phyloP scores from a whole-genome alignment of 2,329 filamentous ascomycete genomes.

The Penicillium polonicum region DNA sequence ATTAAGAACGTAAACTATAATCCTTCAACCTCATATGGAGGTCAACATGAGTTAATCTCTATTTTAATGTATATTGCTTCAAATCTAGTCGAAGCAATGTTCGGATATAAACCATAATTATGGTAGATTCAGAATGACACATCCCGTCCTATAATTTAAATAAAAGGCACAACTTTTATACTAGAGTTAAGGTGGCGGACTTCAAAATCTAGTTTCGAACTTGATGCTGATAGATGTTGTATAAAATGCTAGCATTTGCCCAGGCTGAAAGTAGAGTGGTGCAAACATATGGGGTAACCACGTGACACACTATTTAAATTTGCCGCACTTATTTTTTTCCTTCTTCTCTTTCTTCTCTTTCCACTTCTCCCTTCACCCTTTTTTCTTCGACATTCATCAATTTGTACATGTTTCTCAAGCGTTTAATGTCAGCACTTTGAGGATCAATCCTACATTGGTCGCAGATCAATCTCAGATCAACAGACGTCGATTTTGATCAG shows the following conservation, averaged over 20 bases:
- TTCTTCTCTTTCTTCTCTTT: neutral
- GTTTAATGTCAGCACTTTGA: slow-evolving; percentile 2
- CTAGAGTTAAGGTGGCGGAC: neutral
- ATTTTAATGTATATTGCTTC: neutral
- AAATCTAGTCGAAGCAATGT: neutral
- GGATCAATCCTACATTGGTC: neutral
- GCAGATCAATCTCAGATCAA: neutral
- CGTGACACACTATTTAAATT: slow-evolving; percentile 5
- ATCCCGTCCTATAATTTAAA: neutral
- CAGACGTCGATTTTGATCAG: neutral
- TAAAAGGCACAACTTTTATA: neutral
- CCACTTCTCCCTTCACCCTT: neutral
- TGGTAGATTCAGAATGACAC: no score
- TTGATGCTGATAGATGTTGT: neutral
- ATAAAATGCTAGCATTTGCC: neutral
- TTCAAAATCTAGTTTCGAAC: neutral
- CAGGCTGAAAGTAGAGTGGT: neutral
- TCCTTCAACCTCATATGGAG: neutral
- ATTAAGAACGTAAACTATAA: neutral
- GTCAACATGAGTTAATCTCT: neutral
- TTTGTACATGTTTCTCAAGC: neutral
- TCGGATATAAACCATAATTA: neutral
- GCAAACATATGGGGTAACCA: neutral
- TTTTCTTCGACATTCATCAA: neutral
- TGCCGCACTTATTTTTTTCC: slow-evolving; percentile 1